Evolutionary conservation across 139 green algal genomes (phyloP).

Genomic region (Auxenochlorella pyrenoidosa): DNA sequence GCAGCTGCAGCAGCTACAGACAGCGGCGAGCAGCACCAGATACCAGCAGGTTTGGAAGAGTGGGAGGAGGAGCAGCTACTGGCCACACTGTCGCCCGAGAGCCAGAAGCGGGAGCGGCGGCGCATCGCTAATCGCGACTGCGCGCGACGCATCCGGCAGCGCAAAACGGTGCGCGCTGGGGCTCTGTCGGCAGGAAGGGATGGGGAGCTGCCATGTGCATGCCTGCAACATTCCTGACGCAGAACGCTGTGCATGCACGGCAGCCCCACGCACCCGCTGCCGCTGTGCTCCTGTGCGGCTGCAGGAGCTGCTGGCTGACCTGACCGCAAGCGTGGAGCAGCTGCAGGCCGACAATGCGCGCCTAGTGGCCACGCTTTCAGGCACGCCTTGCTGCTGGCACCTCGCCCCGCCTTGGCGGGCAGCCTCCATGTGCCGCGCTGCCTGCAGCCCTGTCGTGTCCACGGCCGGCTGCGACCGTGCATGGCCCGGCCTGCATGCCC

Average conservation of each 20-base stretch:
- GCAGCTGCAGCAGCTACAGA: not conserved
- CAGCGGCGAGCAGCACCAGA: not conserved
- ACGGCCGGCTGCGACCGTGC: not conserved
- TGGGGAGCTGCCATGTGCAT: too few species aligned
- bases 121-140: slow-evolving; percentile 40
- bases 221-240: too few species aligned
- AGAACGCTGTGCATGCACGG: not conserved
- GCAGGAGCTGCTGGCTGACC: not conserved
- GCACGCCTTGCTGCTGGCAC: not conserved
- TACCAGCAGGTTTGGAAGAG: not conserved
- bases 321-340: not conserved
- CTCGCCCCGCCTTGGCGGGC: too few species aligned
- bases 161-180: slow-evolving; percentile 19
- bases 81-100: slow-evolving; percentile 18
- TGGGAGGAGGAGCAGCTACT: slow-evolving; percentile 30
- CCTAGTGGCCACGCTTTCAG: slow-evolving; percentile 18
- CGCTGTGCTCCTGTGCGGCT: not conserved
- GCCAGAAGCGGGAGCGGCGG: slow-evolving; percentile 32
- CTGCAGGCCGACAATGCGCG: slow-evolving; percentile 21
- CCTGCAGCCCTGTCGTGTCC: not conserved
- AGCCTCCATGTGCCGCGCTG: too few species aligned
- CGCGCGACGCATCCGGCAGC: slow-evolving; percentile 41
- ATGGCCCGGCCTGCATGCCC: too few species aligned
- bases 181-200: not conserved
- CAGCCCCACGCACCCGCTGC: not conserved